phyloP scores from a whole-genome alignment of 805 yeast species.

The Jamesozyma rosinii region DNA sequence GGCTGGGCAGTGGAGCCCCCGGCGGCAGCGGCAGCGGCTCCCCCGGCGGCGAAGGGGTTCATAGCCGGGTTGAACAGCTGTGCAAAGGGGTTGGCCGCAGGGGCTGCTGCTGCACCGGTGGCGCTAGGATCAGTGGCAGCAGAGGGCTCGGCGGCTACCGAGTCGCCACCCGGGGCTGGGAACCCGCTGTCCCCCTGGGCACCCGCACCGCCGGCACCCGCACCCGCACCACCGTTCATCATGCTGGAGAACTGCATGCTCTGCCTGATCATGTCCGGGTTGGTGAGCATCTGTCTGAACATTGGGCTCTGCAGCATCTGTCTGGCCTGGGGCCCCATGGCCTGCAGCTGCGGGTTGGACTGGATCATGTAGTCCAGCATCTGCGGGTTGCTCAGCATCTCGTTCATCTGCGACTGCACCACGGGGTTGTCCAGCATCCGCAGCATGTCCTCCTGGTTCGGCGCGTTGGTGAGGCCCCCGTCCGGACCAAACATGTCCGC shows the following conservation, averaged over 20 bases:
- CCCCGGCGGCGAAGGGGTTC: slow-evolving; percentile 38
- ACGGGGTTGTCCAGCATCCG: slow-evolving; percentile 73
- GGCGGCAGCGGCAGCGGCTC: slow-evolving; percentile 19
- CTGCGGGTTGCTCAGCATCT: slow-evolving; percentile 77
- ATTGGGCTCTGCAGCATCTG: slow-evolving; percentile 76
- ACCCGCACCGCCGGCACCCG: slow-evolving; percentile 19
- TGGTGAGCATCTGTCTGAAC: slow-evolving; percentile 68
- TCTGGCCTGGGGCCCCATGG: slow-evolving; percentile 84
- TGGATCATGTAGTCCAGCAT: slow-evolving; percentile 75
- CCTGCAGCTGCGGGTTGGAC: slow-evolving; percentile 74
- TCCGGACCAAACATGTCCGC: slow-evolving; percentile 89
- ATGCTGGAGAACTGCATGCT: slow-evolving; percentile 67
- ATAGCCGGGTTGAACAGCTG: slow-evolving; percentile 32
- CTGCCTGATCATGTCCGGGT: slow-evolving; percentile 78
- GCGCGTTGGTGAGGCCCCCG: slow-evolving; percentile 58
- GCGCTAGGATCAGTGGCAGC: slow-evolving; percentile 15
- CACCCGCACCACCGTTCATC: slow-evolving; percentile 26
- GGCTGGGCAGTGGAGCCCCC: slow-evolving; percentile 5
- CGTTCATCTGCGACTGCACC: slow-evolving; percentile 73
- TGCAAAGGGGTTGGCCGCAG: slow-evolving; percentile 45
- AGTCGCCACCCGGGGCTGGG: slow-evolving; percentile 42
- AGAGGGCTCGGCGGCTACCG: slow-evolving; percentile 19
- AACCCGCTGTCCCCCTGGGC: slow-evolving; percentile 25
- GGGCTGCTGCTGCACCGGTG: slow-evolving; percentile 7
- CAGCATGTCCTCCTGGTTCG: slow-evolving; percentile 66